phyloP scores from a whole-genome alignment of 2,329 filamentous ascomycete genomes.

The Ceratocystis cubensis region DNA sequence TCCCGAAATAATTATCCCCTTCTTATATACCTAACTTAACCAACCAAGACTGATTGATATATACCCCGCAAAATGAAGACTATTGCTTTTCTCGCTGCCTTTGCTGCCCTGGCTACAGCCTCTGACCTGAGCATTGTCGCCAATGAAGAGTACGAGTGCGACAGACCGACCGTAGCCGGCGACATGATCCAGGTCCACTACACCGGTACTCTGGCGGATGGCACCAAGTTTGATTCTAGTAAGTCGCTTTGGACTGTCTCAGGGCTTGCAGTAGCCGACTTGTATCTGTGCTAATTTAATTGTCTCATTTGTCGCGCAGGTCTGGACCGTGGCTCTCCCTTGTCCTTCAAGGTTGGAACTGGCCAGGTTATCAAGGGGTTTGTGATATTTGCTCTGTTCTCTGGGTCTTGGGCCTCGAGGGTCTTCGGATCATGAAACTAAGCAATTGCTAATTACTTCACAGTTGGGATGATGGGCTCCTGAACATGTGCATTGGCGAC shows the following conservation, averaged over 20 bases:
- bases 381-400: conserved; percentile 26
- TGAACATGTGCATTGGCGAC: conserved; percentile 94
- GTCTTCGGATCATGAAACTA: conserved; percentile 21
- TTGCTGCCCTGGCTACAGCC: conserved; percentile 40
- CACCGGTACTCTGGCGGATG: conserved; percentile 65
- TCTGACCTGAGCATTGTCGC: conserved; percentile 65
- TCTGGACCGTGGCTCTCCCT: conserved; percentile 64
- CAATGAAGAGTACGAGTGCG: conserved; percentile 61
- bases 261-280: neutral
- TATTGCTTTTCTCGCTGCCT: conserved; percentile 38
- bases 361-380: conserved; percentile 84
- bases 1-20: neutral
- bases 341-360: conserved; percentile 65
- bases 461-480: conserved; percentile 78
- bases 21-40: neutral
- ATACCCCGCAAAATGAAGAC: conserved; percentile 34
- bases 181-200: conserved; percentile 84
- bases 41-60: conserved; percentile 18
- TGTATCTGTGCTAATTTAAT: conserved; percentile 14
- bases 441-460: conserved; percentile 11
- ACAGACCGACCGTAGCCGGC: conserved; percentile 61
- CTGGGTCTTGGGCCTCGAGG: neutral
- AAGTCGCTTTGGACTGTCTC: conserved; percentile 24
- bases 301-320: conserved; percentile 27
- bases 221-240: conserved; percentile 72